Evolutionary conservation across 192 early-diverging fungal species (phyloP).

Genomic region (Funneliformis mosseae): DNA sequence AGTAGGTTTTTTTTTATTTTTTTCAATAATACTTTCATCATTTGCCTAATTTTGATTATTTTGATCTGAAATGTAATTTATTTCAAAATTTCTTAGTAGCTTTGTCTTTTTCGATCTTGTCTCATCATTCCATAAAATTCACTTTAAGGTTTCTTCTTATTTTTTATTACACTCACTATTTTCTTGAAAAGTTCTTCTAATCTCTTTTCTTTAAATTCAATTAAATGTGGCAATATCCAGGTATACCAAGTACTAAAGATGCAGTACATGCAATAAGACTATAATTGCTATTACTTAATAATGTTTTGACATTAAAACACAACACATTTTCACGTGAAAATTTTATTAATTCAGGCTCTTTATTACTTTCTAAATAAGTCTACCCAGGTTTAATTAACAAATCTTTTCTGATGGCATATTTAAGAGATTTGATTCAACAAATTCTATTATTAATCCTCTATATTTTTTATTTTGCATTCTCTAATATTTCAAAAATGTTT

Average conservation of each 20-base stretch:
- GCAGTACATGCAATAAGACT: constrained; percentile 80
- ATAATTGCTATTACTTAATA: constrained; percentile 67
- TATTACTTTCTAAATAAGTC: constrained; percentile 71
- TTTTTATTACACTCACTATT: too few species aligned
- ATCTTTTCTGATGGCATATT: constrained; percentile 40
- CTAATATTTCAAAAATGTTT: constrained; percentile 82
- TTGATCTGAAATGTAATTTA: too few species aligned
- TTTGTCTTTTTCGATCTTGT: too few species aligned
- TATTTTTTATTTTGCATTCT: constrained; percentile 61
- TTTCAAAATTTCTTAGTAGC: too few species aligned
- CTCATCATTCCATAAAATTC: too few species aligned
- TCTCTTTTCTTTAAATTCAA: background rate
- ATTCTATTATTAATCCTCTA: constrained; percentile 52
- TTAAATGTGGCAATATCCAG: constrained; percentile 47
- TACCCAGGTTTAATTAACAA: constrained; percentile 80
- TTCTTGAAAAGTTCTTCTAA: too few species aligned
- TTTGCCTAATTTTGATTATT: too few species aligned
- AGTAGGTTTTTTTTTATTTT: too few species aligned
- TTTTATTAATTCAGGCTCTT: constrained; percentile 52
- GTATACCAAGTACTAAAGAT: constrained; percentile 72
- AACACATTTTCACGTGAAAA: constrained; percentile 66
- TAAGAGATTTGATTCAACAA: constrained; percentile 45
- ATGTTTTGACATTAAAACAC: constrained; percentile 88
- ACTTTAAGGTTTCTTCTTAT: too few species aligned
- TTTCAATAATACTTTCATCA: too few species aligned